Evolutionary conservation across 2,329 filamentous ascomycete genomes (phyloP), one percentile per base, ranked within the genome.

Genomic region (Coniochaeta sp.): DNA sequence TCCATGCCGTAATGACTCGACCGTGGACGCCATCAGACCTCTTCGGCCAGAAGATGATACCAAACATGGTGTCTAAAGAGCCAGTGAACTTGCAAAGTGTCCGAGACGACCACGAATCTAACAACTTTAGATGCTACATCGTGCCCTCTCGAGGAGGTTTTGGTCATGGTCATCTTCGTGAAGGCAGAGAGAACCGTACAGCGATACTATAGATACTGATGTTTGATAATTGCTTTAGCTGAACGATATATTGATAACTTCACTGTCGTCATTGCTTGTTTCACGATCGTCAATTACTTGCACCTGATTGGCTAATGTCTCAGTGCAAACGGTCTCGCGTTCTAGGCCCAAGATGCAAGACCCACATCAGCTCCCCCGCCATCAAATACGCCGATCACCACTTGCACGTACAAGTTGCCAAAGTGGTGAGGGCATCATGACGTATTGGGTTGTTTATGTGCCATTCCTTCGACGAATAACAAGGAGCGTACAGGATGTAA

Each of bases 341-440:
- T 31, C 14, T 52, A 14, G 22, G n/a, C n/a, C 47, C 47, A 31
- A n/a, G 24, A 4, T n/a, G n/a, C n/a, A 17, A 14, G 47, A 52
- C 26, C 47, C 47, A 52, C 47, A 28, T 5, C 16, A 52, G 47
- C 47, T 52, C 47, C 24, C 24, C 43, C 43, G 6, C 8, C 24
- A 26, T 12, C 17, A 52, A 52, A 11, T 52, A n/a, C 47, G 24
- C 47, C n/a, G 9, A 52, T 52, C 47, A 52, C 26, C 47, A 52
- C 47, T 52, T 52, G 6, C 24, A 52, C 6, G n/a, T 44, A n/a
- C 11, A 40, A 14, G 34, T 12, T 36, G 11, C 43, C 22, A 52
- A 52, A 26, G 47, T 52, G 24, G 47, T 52, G 34, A 57, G 54
- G 31, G n/a, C 31, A 57, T 57, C 31, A 57, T 57, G 54, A 57